Evolutionary conservation across 2,329 filamentous ascomycete species (phyloP).

Genomic region (Pezicula carpinea): DNA sequence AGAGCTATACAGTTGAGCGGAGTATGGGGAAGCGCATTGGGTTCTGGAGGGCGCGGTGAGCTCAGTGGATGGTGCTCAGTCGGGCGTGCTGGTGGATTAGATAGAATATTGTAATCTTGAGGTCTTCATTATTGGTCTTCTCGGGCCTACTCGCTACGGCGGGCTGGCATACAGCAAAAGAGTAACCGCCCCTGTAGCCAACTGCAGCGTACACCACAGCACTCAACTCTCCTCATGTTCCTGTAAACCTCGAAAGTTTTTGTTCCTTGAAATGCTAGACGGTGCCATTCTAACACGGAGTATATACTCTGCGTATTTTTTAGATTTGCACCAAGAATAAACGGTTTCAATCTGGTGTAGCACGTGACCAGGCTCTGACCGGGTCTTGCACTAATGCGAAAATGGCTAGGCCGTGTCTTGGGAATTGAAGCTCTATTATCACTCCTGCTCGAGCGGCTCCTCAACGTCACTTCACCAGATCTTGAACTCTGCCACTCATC

Average conservation of each 20-base stretch:
- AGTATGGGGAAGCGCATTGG: constrained; percentile 18
- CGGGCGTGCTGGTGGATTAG: constrained; percentile 7
- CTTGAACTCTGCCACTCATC: neutral
- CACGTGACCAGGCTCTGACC: too few species aligned
- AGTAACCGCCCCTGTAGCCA: neutral
- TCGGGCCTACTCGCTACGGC: too few species aligned
- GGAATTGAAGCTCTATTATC: neutral
- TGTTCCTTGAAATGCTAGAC: too few species aligned
- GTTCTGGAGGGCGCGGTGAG: constrained; percentile 5
- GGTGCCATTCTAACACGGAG: too few species aligned
- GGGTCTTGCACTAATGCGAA: too few species aligned
- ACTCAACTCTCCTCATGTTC: too few species aligned
- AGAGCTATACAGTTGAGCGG: constrained; percentile 1
- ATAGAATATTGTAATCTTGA: constrained; percentile 11
- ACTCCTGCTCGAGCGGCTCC: neutral
- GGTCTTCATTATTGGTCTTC: too few species aligned
- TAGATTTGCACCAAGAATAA: too few species aligned
- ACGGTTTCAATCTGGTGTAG: too few species aligned
- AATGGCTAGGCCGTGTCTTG: neutral
- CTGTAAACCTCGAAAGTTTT: too few species aligned
- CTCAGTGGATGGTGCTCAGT: constrained; percentile 14
- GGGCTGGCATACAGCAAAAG: constrained; percentile 2
- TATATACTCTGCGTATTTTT: too few species aligned
- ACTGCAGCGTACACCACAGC: too few species aligned
- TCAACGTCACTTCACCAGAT: constrained; percentile 13